Conservation (phyloP, 768 basidiomycete genomes). For the Mycena maculata region DNA sequence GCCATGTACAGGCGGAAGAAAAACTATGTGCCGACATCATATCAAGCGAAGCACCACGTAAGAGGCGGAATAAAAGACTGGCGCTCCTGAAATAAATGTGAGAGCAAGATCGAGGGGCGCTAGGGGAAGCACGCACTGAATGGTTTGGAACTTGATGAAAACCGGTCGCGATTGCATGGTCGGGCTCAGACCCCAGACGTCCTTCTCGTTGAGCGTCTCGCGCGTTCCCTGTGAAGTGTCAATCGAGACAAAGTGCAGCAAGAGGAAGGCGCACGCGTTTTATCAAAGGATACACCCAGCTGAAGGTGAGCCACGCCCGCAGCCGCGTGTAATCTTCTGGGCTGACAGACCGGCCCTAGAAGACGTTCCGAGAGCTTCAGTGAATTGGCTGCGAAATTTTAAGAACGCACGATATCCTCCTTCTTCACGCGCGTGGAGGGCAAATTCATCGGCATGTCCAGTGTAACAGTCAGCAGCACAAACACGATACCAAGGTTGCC, state of each 20-base stretch:
- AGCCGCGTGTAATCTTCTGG: constrained; percentile 83
- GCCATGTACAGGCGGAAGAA: too few species aligned
- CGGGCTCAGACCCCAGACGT: constrained; percentile 79
- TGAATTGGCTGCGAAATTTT: background rate
- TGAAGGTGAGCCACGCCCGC: constrained; percentile 77
- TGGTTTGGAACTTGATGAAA: constrained; percentile 60
- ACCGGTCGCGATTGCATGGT: constrained; percentile 73
- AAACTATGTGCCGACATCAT: constrained; percentile 3
- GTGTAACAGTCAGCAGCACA: constrained; percentile 56
- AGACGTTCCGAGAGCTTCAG: background rate
- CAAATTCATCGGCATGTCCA: constrained; percentile 72
- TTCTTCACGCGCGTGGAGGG: constrained; percentile 64
- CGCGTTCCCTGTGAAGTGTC: constrained; percentile 50
- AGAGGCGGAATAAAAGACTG: background rate
- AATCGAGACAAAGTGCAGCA: background rate
- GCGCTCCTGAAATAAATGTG: background rate
- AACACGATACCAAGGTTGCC: constrained; percentile 59
- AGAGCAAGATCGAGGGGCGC: background rate
- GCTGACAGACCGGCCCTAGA: constrained; percentile 1
- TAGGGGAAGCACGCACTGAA: background rate
- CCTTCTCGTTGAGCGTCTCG: constrained; percentile 72
- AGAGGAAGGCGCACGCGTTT: constrained; percentile 47
- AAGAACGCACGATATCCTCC: constrained; percentile 68
- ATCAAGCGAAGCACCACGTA: background rate
- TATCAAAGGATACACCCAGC: constrained; percentile 76